Percentiles rank a stretch among this genome's conserved stretches.
Evolutionary conservation across 371 early-diverging fungal genomes (phyloP).

Genomic region (Haplosporangium sp.): DNA sequence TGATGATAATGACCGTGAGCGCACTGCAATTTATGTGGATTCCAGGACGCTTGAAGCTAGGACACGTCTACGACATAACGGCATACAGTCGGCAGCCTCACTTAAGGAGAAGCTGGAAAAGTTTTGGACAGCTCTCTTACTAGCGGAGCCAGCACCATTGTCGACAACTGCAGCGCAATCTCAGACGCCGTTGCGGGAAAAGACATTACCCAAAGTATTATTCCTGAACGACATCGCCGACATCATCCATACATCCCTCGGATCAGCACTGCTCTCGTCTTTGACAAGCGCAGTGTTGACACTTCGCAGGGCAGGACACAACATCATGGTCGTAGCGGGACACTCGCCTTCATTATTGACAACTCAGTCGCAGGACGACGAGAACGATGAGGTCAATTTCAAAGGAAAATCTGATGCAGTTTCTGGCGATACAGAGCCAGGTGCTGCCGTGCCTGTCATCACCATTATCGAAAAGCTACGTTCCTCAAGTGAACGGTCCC

Average conservation of each 20-base stretch:
- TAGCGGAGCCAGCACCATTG: constrained; percentile 16
- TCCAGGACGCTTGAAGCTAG: constrained; percentile 11
- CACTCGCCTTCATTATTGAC: constrained; percentile 54
- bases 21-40: constrained; percentile 30
- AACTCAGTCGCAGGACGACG: not conserved
- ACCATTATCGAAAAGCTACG: constrained; percentile 35
- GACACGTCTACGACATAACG: constrained; percentile 2
- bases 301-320: constrained; percentile 60
- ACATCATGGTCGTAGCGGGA: constrained; percentile 59
- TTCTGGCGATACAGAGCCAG: constrained; percentile 8
- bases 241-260: constrained; percentile 58
- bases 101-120: constrained; percentile 43
- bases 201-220: constrained; percentile 53
- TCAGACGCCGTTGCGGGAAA: not conserved
- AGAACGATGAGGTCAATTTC: not conserved
- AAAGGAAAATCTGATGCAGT: not conserved
- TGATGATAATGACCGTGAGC: constrained; percentile 9
- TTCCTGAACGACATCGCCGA: constrained; percentile 63
- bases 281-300: constrained; percentile 58
- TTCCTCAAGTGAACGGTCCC: constrained; percentile 8
- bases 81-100: not conserved
- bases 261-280: constrained; percentile 55
- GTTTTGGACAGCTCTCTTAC: constrained; percentile 46
- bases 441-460: constrained; percentile 10
- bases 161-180: not conserved